Conservation (phyloP, 1,139 yeast genomes). For the Saccharomyces hybrid region DNA sequence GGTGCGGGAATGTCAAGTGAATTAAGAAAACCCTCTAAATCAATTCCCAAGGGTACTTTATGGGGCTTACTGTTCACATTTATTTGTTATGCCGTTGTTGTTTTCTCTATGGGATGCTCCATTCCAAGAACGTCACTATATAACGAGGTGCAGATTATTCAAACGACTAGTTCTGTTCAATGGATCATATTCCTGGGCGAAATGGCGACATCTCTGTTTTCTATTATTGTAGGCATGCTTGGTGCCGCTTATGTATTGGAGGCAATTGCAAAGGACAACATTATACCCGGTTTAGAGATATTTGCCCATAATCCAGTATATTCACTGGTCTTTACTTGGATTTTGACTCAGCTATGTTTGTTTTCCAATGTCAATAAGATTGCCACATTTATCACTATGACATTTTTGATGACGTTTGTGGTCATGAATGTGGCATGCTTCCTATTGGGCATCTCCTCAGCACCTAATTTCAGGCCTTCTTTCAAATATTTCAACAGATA, state of each 20-base stretch:
- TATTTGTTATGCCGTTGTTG: constrained; percentile 63
- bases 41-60: constrained; percentile 86
- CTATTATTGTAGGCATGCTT: constrained; percentile 88
- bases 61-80: constrained; percentile 76
- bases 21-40: constrained; percentile 69
- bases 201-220: constrained; percentile 81
- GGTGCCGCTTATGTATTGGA: constrained; percentile 88
- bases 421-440: constrained; percentile 93
- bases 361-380: constrained; percentile 88
- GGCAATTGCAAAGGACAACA: constrained; percentile 82
- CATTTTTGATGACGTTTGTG: constrained; percentile 89
- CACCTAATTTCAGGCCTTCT: constrained; percentile 94
- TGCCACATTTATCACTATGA: constrained; percentile 94
- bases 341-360: constrained; percentile 71
- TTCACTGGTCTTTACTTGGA: constrained; percentile 69
- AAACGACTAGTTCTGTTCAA: constrained; percentile 68
- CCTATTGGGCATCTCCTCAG: constrained; percentile 76
- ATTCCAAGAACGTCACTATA: constrained; percentile 73
- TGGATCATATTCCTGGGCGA: constrained; percentile 77
- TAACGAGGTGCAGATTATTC: constrained; percentile 74
- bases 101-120: constrained; percentile 68
- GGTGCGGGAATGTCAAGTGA: constrained; percentile 99
- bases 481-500: constrained; percentile 76
- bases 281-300: constrained; percentile 64
- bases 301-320: constrained; percentile 58